Percentiles rank a stretch among this genome's conserved stretches.
phyloP scores from a whole-genome alignment of 176 grass and related monocot species.

The Zizania latifolia region DNA sequence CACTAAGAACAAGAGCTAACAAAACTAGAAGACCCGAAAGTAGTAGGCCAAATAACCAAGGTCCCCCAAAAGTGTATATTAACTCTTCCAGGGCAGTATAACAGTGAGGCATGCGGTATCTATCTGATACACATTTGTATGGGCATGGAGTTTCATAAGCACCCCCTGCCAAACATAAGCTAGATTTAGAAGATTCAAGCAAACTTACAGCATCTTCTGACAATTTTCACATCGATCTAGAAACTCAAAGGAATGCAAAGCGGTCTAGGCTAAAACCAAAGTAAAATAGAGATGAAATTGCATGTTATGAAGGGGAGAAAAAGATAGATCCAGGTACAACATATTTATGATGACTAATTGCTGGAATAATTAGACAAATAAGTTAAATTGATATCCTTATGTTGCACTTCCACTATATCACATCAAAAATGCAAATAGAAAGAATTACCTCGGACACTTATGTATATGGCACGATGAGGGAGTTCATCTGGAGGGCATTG shows the following conservation, averaged over 20 bases:
- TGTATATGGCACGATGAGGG: constrained; percentile 70
- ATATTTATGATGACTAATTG: background rate
- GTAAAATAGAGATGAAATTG: background rate
- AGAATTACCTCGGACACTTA: constrained; percentile 64
- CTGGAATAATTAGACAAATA: constrained; percentile 10
- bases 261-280: background rate
- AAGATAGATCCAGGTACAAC: background rate
- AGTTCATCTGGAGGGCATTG: constrained; percentile 58
- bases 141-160: constrained; percentile 82
- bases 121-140: constrained; percentile 83
- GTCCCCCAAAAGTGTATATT: constrained; percentile 96
- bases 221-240: background rate
- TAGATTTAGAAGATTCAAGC: constrained; percentile 19
- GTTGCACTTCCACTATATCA: background rate
- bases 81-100: constrained; percentile 94
- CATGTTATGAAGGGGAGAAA: background rate
- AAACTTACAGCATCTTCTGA: background rate
- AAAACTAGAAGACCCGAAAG: constrained; percentile 93
- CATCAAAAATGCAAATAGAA: background rate
- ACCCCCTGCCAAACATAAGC: constrained; percentile 52
- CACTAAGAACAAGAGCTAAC: constrained; percentile 95
- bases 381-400: background rate
- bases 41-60: constrained; percentile 97
- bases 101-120: constrained; percentile 99
- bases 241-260: background rate